These are phyloP conservation scores for Euptelea pleiosperma DNA, from an alignment of 164 flowering plant genomes.

Conservation along the genomic window DNA sequence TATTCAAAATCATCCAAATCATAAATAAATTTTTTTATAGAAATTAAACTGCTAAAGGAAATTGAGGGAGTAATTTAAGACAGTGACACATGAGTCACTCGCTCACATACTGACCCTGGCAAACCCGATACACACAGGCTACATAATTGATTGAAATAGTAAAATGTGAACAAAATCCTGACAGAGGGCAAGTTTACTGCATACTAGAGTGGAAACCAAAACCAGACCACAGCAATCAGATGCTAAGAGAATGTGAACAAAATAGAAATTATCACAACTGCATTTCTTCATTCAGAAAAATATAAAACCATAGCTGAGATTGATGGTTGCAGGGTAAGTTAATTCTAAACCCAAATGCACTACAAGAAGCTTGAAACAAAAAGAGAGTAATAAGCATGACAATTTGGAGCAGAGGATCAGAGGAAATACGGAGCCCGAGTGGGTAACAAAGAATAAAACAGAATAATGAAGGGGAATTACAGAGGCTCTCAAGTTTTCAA, in stretches of 20 bases:
- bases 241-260: not conserved
- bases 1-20: too few relatives aligned
- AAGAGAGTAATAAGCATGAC: not conserved
- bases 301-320: not conserved
- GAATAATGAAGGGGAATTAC: slow-evolving; percentile 24
- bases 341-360: not conserved
- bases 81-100: too few relatives aligned
- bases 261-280: not conserved
- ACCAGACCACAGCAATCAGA: not conserved
- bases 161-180: not conserved
- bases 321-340: not conserved
- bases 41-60: too few relatives aligned
- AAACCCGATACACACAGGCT: too few relatives aligned
- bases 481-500: slow-evolving; percentile 46
- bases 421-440: too few relatives aligned
- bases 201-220: too few relatives aligned
- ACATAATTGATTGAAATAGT: too few relatives aligned
- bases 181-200: not conserved
- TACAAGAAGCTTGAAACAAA: not conserved
- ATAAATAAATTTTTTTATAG: too few relatives aligned
- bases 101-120: too few relatives aligned
- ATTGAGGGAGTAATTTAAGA: too few relatives aligned
- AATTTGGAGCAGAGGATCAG: not conserved
- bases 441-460: not conserved
- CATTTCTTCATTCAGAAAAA: not conserved